Conservation (phyloP, 2,329 filamentous ascomycete genomes). For the Botrytis byssoidea region DNA sequence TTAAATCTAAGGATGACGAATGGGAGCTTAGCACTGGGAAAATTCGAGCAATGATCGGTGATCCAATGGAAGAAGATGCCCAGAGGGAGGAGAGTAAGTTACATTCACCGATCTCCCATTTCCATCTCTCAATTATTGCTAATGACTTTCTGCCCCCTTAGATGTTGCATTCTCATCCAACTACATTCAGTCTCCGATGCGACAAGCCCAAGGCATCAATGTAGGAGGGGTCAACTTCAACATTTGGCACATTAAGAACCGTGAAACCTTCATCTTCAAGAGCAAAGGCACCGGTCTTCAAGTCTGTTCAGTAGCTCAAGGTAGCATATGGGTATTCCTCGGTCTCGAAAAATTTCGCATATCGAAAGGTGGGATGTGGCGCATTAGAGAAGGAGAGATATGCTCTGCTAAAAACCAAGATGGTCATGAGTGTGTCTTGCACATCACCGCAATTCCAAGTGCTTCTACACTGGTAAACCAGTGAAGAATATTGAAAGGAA, state of each 20-base stretch:
- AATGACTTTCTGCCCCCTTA: neutral
- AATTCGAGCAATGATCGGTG: conserved; percentile 20
- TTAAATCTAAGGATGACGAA: conserved; percentile 12
- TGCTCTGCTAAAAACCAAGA: conserved; percentile 22
- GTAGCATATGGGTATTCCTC: conserved; percentile 26
- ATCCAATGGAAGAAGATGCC: conserved; percentile 21
- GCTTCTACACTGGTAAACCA: conserved; percentile 62
- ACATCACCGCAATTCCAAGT: conserved; percentile 9
- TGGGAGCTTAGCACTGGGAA: conserved; percentile 30
- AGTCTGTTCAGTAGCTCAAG: conserved; percentile 28
- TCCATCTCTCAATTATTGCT: neutral
- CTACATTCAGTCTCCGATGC: conserved; percentile 21
- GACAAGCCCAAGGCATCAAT: conserved; percentile 22
- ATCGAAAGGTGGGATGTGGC: conserved; percentile 27
- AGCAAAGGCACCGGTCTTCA: neutral
- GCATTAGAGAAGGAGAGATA: conserved; percentile 25
- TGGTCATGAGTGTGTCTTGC: neutral
- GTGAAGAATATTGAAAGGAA: conserved; percentile 62
- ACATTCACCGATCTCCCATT: neutral
- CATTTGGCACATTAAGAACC: conserved; percentile 14
- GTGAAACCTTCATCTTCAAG: neutral
- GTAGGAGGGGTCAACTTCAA: conserved; percentile 25
- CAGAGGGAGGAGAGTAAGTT: conserved; percentile 31
- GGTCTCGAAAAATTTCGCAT: conserved; percentile 25
- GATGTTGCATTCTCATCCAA: conserved; percentile 31